Evolutionary conservation across 768 basidiomycete genomes (phyloP).

Genomic region (Panaeolus cyanescens): DNA sequence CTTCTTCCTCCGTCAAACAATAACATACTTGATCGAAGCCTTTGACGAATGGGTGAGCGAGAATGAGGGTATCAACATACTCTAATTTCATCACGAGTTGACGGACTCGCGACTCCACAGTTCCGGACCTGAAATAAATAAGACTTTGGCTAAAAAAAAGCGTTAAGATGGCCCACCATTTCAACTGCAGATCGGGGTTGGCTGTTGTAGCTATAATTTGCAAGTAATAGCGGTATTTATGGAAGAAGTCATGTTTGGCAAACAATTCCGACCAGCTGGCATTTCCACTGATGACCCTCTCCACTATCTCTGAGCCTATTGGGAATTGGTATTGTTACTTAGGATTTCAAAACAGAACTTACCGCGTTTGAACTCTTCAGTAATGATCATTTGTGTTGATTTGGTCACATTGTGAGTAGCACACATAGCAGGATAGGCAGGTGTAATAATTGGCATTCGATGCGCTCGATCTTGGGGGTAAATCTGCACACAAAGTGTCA

Average conservation of each 20-base stretch:
- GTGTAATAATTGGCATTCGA: conserved; percentile 99
- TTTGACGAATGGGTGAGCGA: conserved; percentile 95
- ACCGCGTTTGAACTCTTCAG: conserved; percentile 95
- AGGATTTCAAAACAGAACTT: conserved; percentile 7
- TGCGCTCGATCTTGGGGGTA: conserved; percentile 94
- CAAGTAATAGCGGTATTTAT: conserved; percentile 94
- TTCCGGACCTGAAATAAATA: conserved; percentile 62
- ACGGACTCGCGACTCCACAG: conserved; percentile 96
- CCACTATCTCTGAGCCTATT: conserved; percentile 88
- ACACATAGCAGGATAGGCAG: conserved; percentile 99
- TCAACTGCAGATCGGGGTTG: conserved; percentile 81
- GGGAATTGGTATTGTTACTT: conserved; percentile 10
- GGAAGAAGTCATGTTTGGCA: conserved; percentile 94
- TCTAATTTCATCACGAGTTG: conserved; percentile 98
- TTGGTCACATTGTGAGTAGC: conserved; percentile 97
- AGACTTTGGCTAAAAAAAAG: not conserved
- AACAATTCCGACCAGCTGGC: conserved; percentile 95
- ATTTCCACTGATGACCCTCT: conserved; percentile 83
- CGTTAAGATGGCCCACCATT: conserved; percentile 65
- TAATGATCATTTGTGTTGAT: conserved; percentile 96
- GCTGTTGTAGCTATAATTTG: conserved; percentile 94
- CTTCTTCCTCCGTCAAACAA: conserved; percentile 86
- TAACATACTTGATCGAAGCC: conserved; percentile 88
- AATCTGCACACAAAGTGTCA: conserved; percentile 47
- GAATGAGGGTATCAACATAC: conserved; percentile 86